A percentile compares a stretch with the other conserved stretches of the same genome.
Conservation (phyloP, 345 rosid genomes). For the Eucalyptus shirleyi region DNA sequence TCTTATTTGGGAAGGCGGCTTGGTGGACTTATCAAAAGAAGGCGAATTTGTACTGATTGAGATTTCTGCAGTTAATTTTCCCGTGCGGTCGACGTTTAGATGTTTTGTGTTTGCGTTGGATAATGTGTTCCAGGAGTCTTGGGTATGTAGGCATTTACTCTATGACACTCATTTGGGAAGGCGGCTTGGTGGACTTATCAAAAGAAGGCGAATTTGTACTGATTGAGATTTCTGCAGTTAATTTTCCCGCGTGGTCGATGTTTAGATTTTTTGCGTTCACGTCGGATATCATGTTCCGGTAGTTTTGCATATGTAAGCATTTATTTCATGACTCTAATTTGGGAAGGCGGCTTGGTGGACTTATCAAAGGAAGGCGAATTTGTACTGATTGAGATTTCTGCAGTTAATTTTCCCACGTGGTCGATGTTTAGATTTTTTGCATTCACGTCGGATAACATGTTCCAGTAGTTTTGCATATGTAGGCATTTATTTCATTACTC, state of each 20-base stretch:
- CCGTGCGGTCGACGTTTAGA: rapidly evolving
- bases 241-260: neutral
- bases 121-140: too few relatives aligned
- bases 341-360: neutral
- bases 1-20: neutral
- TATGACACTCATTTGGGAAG: neutral
- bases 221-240: neutral
- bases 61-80: neutral
- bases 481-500: neutral
- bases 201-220: neutral
- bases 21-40: neutral
- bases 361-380: neutral
- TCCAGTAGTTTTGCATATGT: neutral
- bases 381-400: neutral
- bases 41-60: neutral
- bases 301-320: neutral
- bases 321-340: neutral
- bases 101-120: neutral
- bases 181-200: neutral
- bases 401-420: neutral
- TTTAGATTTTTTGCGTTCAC: neutral
- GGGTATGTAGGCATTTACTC: neutral
- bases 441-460: neutral
- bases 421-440: neutral
- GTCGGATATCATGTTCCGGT: neutral